Conservation (phyloP, 2,329 filamentous ascomycete genomes). For the Paraphaeosphaeria minitans region DNA sequence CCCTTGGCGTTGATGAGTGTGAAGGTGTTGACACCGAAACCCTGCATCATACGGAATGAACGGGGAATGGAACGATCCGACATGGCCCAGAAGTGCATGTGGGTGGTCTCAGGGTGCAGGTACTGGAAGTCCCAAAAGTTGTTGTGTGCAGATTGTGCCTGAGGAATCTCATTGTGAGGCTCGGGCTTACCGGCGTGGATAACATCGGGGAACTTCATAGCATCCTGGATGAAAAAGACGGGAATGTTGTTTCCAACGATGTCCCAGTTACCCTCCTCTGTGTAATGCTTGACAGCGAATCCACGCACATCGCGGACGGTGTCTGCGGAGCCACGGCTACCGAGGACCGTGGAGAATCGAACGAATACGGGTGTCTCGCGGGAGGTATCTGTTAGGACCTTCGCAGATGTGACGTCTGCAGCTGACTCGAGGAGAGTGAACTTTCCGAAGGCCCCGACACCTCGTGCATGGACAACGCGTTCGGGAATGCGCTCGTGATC, state of each 20-base stretch:
- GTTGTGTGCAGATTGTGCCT: conserved; percentile 73
- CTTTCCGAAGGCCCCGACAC: conserved; percentile 67
- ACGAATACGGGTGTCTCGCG: conserved; percentile 71
- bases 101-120: conserved; percentile 71
- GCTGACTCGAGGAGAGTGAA: conserved; percentile 70
- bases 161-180: conserved; percentile 71
- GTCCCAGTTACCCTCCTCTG: conserved; percentile 78
- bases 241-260: conserved; percentile 76
- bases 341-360: conserved; percentile 79
- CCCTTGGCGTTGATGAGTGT: conserved; percentile 71
- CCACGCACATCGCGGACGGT: conserved; percentile 83
- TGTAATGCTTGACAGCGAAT: conserved; percentile 80
- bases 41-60: conserved; percentile 84
- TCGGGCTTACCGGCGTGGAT: conserved; percentile 70
- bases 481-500: conserved; percentile 76
- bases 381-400: conserved; percentile 70
- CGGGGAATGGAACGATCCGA: conserved; percentile 74
- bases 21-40: conserved; percentile 82
- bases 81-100: conserved; percentile 83
- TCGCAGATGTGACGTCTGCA: conserved; percentile 66
- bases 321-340: conserved; percentile 76
- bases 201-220: conserved; percentile 74
- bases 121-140: conserved; percentile 77
- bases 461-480: conserved; percentile 70
- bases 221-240: conserved; percentile 77